Conservation (phyloP, 345 rosid species). For the Salix brachista region DNA sequence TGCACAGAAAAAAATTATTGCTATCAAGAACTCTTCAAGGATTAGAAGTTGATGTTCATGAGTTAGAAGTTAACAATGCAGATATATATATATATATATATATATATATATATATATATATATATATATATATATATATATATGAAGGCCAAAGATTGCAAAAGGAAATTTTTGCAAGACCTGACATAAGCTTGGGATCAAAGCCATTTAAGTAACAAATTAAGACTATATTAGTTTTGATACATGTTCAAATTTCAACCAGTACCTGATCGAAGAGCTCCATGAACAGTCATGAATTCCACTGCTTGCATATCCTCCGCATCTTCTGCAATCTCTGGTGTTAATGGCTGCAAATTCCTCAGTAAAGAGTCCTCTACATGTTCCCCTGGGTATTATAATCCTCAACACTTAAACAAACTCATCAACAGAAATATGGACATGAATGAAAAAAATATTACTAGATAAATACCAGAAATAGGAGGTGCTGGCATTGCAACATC, state of each 20-base stretch:
- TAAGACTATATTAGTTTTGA: neutral
- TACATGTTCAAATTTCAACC: neutral
- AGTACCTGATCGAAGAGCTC: constrained; percentile 62
- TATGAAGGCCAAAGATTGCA: neutral
- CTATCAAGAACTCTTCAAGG: neutral
- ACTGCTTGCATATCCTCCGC: constrained; percentile 63
- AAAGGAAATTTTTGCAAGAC: neutral
- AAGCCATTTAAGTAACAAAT: neutral
- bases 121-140: too few species aligned
- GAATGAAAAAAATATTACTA: neutral
- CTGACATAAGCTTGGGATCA: neutral
- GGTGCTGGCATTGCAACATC: constrained; percentile 83
- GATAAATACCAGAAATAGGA: constrained; percentile 39
- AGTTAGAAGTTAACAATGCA: too few species aligned
- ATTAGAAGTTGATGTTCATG: neutral
- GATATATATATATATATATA: too few species aligned
- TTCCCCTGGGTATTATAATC: constrained; percentile 35
- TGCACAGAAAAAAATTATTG: neutral
- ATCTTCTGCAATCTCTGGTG: constrained; percentile 59
- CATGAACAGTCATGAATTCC: constrained; percentile 65
- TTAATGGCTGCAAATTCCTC: constrained; percentile 49
- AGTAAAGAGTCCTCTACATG: constrained; percentile 42
- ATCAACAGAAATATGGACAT: neutral
- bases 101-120: too few species aligned
- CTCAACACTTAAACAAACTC: constrained; percentile 6